Percentiles rank a stretch among this genome's conserved stretches.
Evolutionary conservation across 2,329 filamentous ascomycete genomes (phyloP).

Genomic region (Alternaria consortialis): DNA sequence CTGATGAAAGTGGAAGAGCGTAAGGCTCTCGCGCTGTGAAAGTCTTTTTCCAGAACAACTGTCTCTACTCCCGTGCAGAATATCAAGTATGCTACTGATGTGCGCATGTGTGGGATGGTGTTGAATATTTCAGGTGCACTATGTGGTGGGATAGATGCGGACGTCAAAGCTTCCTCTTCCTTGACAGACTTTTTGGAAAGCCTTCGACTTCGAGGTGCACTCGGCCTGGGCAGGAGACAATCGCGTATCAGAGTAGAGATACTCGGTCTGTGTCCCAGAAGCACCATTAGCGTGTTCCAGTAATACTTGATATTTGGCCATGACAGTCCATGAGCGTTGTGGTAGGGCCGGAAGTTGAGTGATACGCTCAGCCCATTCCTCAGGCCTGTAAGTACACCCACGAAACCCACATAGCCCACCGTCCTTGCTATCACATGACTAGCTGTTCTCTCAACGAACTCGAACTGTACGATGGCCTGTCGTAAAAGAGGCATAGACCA

Average conservation of each 20-base stretch:
- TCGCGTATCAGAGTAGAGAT: conserved; percentile 62
- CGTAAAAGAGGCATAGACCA: conserved; percentile 58
- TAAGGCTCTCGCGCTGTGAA: conserved; percentile 55
- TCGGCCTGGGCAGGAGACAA: conserved; percentile 48
- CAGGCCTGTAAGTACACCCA: conserved; percentile 62
- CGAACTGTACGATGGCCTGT: conserved; percentile 52
- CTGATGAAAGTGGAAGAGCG: conserved; percentile 62
- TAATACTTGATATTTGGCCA: conserved; percentile 54
- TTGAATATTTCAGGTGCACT: conserved; percentile 39
- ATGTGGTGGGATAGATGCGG: not conserved
- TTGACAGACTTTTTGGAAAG: not conserved
- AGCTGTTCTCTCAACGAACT: conserved; percentile 47
- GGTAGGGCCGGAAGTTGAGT: conserved; percentile 62
- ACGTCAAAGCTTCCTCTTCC: not conserved
- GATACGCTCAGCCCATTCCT: conserved; percentile 58
- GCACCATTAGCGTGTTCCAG: conserved; percentile 61
- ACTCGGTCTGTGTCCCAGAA: conserved; percentile 63
- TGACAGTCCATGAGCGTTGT: conserved; percentile 51
- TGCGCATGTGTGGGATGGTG: conserved; percentile 51
- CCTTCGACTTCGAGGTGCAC: not conserved
- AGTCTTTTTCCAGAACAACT: conserved; percentile 66
- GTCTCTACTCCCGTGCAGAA: conserved; percentile 62
- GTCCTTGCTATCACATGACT: conserved; percentile 56
- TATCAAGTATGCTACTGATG: conserved; percentile 66
- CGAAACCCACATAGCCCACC: conserved; percentile 62